Base-by-base conservation (phyloP, 495 filamentous ascomycete species). In the Penicillium chermesinum region DNA sequence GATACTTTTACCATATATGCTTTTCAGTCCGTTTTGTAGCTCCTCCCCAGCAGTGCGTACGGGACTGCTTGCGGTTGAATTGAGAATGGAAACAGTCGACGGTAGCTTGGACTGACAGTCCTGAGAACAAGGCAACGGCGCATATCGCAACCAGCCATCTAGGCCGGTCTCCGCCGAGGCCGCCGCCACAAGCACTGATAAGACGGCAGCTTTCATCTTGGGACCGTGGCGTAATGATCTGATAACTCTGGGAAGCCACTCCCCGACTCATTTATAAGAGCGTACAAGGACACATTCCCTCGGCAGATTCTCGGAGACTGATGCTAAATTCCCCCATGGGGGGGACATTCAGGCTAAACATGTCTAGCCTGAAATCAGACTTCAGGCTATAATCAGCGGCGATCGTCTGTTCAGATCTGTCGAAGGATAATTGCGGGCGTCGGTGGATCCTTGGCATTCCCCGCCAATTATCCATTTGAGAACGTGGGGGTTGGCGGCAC, bases 111-210 rank as follows among this genome's bases (percentile, higher is more conserved):
- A 54, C 20, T 61, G 64, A 35, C 64, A 71, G 30, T 51, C 51
- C 39, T 61, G 48, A 22, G 72, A 63, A 38, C 63, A 54, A 1
- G 74, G 67, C 34, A 85, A 48, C 8, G 73, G 71, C 16, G 82
- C 78, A 63, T 86, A 86, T 38, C 83, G 77, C 32, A 87, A 58
- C 84, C 84, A 87, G 46, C 71, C 83, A 40, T 73, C 65, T 17
- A 79, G 60, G 12, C 84, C 84, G 53, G 79, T 74, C 52, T 87
- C 52, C 14, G 15, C 5, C 33, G 42, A 34, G 4, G 25, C 25
- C 4, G 5, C 4, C 25, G 25, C 25, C 10, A 30, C 25, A 30
- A 30, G 25, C 25, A 10, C 25, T 30, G 10, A 30, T 30, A 30
- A 10, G 5, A 4, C 25, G 5, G 10, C 10, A 30, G 25, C 25